Base-by-base conservation (phyloP, 805 yeast genomes). In the Candida yuanshanica region DNA sequence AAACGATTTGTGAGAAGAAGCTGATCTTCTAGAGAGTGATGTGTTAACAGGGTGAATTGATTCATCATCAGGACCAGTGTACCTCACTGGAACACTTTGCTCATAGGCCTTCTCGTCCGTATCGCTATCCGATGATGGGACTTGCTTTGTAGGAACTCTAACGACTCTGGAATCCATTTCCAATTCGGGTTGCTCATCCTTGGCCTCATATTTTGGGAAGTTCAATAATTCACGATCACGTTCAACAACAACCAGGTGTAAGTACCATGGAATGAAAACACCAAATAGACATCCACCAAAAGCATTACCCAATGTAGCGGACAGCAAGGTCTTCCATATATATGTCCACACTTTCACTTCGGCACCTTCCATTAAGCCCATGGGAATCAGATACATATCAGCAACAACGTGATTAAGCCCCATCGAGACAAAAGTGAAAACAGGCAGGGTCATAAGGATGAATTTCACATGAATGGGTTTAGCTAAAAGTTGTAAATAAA, bases 341-440 rank as follows among this genome's bases (percentile, higher is more conserved):
- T 78, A 81, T 9, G 63, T 60, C 0, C 80, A 84, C 27, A 83
- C 86, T 0, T 81, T 66, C 8, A 80, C 64, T 2, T 76, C 71
- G 1, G 86, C 83, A 13, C 81, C 76, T 59, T 82, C 83, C 36
- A 84, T 68, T 55, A 83, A 61, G 0, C 86, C 95, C 47, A 78
- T 74, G 8, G 81, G 77, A 5, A 81, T 56, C 40, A 83, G 49
- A 49, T 69, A 80, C 93, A 86, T 83, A 58, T 86, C 95, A 1
- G 95, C 95, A 8, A 86, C 88, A 2, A 79, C 77, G 56, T 86
- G 95, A 2, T 86, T 78, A 60, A 79, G 86, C 0, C 95, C 93
- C 68, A 81, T 67, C 1, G 81, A 52, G n/a, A 83, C 93, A 60
- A 86, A 83, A 0, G 90, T 78, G 59, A 83, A 83, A 13, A 85